phyloP scores from a whole-genome alignment of 2,329 filamentous ascomycete species.

The Botrytis galanthina region DNA sequence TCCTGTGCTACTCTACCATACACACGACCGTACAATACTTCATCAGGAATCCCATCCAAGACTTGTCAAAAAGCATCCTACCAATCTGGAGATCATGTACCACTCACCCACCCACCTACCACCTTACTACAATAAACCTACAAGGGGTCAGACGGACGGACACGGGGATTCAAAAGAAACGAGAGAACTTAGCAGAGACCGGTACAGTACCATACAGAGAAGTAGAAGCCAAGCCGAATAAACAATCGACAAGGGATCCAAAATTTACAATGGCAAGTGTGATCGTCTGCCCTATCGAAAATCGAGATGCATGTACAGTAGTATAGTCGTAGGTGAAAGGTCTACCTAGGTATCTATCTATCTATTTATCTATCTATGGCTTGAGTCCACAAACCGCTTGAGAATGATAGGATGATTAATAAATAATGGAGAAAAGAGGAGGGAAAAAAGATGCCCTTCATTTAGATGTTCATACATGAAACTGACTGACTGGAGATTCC shows the following conservation, averaged over 20 bases:
- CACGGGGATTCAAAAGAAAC: background rate
- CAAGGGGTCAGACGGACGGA: background rate
- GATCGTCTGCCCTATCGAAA: conserved; percentile 16
- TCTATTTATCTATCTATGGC: background rate
- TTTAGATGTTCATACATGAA: conserved; percentile 1
- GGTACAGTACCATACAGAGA: background rate
- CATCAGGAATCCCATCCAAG: background rate
- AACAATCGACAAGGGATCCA: background rate
- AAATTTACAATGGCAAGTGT: background rate
- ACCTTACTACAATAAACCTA: background rate
- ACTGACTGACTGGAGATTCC: background rate
- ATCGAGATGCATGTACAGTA: conserved; percentile 3
- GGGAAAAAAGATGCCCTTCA: background rate
- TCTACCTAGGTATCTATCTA: background rate
- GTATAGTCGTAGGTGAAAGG: background rate
- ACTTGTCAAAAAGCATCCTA: background rate
- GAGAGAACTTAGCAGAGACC: background rate
- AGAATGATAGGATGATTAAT: background rate
- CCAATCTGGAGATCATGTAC: background rate
- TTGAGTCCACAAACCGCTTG: background rate
- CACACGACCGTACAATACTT: too few relatives aligned
- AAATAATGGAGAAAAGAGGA: background rate
- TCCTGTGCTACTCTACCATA: background rate
- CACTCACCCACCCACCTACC: background rate
- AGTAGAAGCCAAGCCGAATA: background rate